phyloP scores from a whole-genome alignment of 805 yeast species.

The Saccharomycopsis capsularis region DNA sequence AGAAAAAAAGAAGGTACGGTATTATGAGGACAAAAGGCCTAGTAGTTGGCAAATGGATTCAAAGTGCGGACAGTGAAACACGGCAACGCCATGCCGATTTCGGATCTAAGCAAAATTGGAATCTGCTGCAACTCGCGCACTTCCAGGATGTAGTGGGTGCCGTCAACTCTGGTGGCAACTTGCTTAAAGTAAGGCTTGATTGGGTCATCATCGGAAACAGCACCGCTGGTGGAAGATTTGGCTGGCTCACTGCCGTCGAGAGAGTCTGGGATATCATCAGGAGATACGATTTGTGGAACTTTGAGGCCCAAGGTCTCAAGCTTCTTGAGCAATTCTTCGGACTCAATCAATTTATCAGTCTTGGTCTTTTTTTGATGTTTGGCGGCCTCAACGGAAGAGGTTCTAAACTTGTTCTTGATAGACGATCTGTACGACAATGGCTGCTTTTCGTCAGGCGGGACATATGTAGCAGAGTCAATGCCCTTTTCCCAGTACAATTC shows the following conservation, averaged over 20 bases:
- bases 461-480: slow-evolving; percentile 83
- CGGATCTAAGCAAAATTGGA: slow-evolving; percentile 83
- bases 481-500: slow-evolving; percentile 91
- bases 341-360: slow-evolving; percentile 15
- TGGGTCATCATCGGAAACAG: slow-evolving; percentile 27
- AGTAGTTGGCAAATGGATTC: slow-evolving; percentile 60
- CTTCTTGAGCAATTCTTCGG: slow-evolving; percentile 41
- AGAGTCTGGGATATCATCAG: slow-evolving; percentile 23
- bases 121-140: slow-evolving; percentile 69
- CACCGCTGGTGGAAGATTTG: slow-evolving; percentile 7
- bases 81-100: slow-evolving; percentile 92
- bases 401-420: slow-evolving; percentile 68
- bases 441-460: slow-evolving; percentile 85
- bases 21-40: no score
- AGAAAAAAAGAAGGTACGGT: no score
- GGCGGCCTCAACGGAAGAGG: slow-evolving; percentile 69
- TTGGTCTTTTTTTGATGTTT: slow-evolving; percentile 36
- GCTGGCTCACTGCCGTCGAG: slow-evolving; percentile 23
- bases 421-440: slow-evolving; percentile 71
- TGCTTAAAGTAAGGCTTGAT: slow-evolving; percentile 52
- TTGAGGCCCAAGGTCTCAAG: slow-evolving; percentile 43
- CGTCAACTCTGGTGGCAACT: slow-evolving; percentile 55
- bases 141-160: slow-evolving; percentile 61
- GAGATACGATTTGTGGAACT: slow-evolving; percentile 38
- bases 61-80: slow-evolving; percentile 87